These are phyloP conservation scores for Starmerella scarabaei DNA, from an alignment of 805 yeast genomes.

Conservation along the genomic window DNA sequence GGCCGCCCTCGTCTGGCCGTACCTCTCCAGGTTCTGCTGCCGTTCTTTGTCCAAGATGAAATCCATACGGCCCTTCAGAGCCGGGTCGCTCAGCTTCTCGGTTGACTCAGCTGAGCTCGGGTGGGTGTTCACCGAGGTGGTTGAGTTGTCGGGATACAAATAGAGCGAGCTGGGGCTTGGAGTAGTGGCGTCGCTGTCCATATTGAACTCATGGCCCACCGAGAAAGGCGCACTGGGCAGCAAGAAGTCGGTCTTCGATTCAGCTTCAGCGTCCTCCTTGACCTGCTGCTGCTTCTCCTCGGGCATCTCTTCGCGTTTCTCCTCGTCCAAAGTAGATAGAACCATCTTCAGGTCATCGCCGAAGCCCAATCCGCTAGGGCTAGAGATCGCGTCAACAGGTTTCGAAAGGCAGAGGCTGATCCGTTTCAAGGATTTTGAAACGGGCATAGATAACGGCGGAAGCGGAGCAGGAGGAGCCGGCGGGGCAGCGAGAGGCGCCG, in stretches of 20 bases:
- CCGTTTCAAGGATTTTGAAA: constrained; percentile 10
- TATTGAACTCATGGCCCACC: not conserved
- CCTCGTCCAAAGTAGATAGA: constrained; percentile 9
- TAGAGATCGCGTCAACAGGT: constrained; percentile 1
- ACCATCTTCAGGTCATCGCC: constrained; percentile 18
- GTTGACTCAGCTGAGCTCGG: not conserved
- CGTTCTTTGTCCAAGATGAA: constrained; percentile 13
- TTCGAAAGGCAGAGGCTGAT: constrained; percentile 10
- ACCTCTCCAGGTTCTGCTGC: constrained; percentile 11
- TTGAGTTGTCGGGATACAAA: constrained; percentile 7
- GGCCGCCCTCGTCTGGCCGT: constrained; percentile 11
- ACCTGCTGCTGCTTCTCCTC: not conserved
- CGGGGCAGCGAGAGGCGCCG: not conserved
- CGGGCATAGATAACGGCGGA: constrained; percentile 2
- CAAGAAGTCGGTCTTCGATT: not conserved
- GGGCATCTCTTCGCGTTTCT: constrained; percentile 1
- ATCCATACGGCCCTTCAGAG: not conserved
- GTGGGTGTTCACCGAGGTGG: constrained; percentile 1
- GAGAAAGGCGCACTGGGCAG: constrained; percentile 9
- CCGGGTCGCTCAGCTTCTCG: not conserved
- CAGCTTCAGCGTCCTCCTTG: not conserved
- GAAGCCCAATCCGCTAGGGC: constrained; percentile 5
- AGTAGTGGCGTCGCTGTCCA: constrained; percentile 7
- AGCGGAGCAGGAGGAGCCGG: not conserved
- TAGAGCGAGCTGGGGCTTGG: constrained; percentile 17